Percentiles rank a stretch among this genome's conserved stretches.
phyloP scores from a whole-genome alignment of 176 grass and related monocot genomes.

The Stipa capillata region DNA sequence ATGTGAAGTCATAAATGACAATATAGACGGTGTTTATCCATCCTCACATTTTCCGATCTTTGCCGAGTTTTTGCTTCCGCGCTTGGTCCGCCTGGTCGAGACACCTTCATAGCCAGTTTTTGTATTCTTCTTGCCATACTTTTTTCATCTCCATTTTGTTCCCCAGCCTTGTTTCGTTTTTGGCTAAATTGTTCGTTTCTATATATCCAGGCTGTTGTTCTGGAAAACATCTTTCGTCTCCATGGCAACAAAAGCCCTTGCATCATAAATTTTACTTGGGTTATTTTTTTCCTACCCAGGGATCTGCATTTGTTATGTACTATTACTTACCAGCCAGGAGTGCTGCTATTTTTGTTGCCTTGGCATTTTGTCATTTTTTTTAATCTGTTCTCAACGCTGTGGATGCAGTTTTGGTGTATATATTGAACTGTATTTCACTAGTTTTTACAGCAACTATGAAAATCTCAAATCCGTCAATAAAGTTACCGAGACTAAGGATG shows the following conservation, averaged over 20 bases:
- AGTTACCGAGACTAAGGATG: background rate
- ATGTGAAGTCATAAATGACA: conserved; percentile 96
- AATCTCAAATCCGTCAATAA: background rate
- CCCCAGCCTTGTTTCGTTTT: background rate
- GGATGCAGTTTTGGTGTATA: background rate
- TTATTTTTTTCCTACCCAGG: background rate
- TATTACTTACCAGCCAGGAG: background rate
- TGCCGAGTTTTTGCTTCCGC: conserved; percentile 85
- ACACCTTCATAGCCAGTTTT: conserved; percentile 23
- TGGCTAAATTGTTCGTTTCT: conserved; percentile 3
- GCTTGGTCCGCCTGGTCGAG: conserved; percentile 60
- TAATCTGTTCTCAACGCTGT: background rate
- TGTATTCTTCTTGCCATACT: background rate
- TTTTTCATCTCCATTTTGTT: background rate
- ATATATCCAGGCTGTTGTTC: background rate
- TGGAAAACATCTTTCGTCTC: background rate
- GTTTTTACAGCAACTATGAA: background rate
- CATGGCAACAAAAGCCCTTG: background rate
- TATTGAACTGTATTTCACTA: background rate
- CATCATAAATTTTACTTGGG: background rate
- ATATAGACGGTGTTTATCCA: conserved; percentile 88
- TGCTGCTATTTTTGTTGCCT: background rate
- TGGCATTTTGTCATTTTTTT: background rate
- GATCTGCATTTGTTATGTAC: background rate
- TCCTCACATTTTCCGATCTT: conserved; percentile 88